Evolutionary conservation across 176 grass and related monocot genomes (phyloP).

Genomic region (Oryza rufipogon): DNA sequence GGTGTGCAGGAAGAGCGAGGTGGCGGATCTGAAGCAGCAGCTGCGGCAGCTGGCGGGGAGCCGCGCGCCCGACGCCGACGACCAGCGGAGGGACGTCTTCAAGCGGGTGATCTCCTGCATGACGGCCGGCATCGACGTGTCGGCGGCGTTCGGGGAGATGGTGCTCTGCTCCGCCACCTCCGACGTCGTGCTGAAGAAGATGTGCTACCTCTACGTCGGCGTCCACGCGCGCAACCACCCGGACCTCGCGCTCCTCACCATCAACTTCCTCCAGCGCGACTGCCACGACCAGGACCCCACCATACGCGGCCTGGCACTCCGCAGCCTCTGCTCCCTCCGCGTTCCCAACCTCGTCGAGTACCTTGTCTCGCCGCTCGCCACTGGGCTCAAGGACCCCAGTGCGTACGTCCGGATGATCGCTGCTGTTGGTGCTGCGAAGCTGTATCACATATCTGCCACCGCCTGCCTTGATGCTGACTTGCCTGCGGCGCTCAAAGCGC

Average conservation of each 20-base stretch:
- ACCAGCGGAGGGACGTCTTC: conserved; percentile 84
- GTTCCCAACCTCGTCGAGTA: conserved; percentile 97
- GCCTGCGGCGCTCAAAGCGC: conserved; percentile 73
- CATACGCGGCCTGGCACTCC: conserved; percentile 91
- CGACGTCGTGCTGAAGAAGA: conserved; percentile 96
- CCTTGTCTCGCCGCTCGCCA: conserved; percentile 77
- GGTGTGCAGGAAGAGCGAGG: conserved; percentile 85
- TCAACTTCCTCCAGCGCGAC: conserved; percentile 98
- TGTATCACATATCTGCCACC: conserved; percentile 89
- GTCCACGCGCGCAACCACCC: conserved; percentile 85
- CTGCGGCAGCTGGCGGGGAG: conserved; percentile 86
- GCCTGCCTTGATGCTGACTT: conserved; percentile 93
- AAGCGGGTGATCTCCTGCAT: conserved; percentile 99
- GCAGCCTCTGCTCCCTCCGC: conserved; percentile 95
- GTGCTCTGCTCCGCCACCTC: conserved; percentile 98
- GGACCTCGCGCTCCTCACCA: conserved; percentile 94
- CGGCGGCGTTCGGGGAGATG: conserved; percentile 96
- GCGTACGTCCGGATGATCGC: conserved; percentile 87
- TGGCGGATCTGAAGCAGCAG: conserved; percentile 97
- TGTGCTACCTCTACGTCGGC: conserved; percentile 99
- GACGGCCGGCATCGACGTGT: conserved; percentile 98
- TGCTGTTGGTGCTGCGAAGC: conserved; percentile 73
- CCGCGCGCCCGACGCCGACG: conserved; percentile 81
- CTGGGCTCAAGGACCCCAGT: conserved; percentile 86
- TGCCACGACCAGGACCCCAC: conserved; percentile 95